A percentile compares a stretch with the other conserved stretches of the same genome.
phyloP scores from a whole-genome alignment of 1,284 basidiomycete species.

The Naganishia sp. region DNA sequence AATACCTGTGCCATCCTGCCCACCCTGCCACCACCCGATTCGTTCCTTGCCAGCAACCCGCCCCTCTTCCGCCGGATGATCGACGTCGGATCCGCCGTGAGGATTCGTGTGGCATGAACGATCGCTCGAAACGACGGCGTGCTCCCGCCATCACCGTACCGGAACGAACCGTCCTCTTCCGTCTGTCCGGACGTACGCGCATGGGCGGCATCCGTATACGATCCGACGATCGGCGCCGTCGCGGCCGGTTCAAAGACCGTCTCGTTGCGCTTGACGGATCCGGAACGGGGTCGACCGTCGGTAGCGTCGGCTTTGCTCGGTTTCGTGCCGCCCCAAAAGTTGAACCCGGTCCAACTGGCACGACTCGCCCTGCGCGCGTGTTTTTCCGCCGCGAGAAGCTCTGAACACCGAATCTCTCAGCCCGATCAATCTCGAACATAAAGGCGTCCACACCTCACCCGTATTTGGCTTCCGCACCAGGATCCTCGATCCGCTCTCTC shows the following conservation, averaged over 20 bases:
- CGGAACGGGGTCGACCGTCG: conserved; percentile 2
- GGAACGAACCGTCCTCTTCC: conserved; percentile 10
- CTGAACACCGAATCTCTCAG: neutral
- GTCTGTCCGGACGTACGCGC: neutral
- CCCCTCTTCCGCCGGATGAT: conserved; percentile 53
- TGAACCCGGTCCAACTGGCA: conserved; percentile 1
- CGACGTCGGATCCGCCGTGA: conserved; percentile 25
- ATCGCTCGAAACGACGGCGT: conserved; percentile 48
- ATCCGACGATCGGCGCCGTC: conserved; percentile 3
- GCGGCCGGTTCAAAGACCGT: conserved; percentile 14
- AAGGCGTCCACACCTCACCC: neutral
- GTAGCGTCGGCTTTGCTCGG: neutral
- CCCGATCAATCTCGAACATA: neutral
- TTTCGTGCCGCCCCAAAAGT: conserved; percentile 2
- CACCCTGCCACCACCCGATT: conserved; percentile 56
- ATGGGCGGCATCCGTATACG: neutral
- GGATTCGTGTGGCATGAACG: conserved; percentile 50
- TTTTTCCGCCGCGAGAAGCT: neutral
- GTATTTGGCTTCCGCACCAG: conserved; percentile 7
- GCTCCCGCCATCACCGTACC: conserved; percentile 37
- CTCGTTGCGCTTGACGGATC: conserved; percentile 1
- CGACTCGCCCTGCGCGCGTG: neutral
- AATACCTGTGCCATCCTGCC: conserved; percentile 69
- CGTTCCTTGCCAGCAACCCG: conserved; percentile 70
- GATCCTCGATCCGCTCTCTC: neutral